A percentile compares a stretch with the other conserved stretches of the same genome.
These are phyloP conservation scores for Zalaria obscura DNA, from an alignment of 2,329 filamentous ascomycete genomes.

Conservation along the genomic window DNA sequence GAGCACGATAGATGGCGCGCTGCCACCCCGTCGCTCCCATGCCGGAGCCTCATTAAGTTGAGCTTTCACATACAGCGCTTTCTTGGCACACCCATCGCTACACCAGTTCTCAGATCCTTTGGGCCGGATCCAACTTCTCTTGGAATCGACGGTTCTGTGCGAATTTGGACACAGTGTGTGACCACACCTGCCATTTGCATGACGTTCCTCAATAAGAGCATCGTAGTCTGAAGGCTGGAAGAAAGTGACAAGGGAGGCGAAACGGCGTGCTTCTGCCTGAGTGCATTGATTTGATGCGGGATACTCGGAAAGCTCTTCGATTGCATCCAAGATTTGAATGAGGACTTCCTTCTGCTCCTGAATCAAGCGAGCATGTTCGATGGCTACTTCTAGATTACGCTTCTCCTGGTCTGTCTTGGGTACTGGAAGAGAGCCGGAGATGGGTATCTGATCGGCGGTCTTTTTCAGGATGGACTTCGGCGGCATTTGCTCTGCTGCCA, in stretches of 20 bases:
- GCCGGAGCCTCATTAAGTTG: constrained; percentile 76
- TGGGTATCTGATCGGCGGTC: constrained; percentile 10
- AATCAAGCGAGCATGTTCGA: constrained; percentile 70
- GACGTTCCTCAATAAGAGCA: constrained; percentile 75
- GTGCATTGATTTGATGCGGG: constrained; percentile 38
- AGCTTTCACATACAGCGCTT: constrained; percentile 74
- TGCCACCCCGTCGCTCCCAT: constrained; percentile 56
- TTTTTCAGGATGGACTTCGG: constrained; percentile 34
- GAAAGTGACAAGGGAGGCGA: constrained; percentile 51
- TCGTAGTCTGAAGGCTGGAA: constrained; percentile 89
- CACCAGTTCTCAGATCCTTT: constrained; percentile 79
- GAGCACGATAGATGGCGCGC: constrained; percentile 22
- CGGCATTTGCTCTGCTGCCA: constrained; percentile 13
- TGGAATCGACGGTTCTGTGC: constrained; percentile 36
- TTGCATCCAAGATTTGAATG: constrained; percentile 53
- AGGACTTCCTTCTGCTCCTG: constrained; percentile 73
- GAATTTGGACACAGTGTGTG: constrained; percentile 63
- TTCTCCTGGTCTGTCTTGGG: constrained; percentile 16
- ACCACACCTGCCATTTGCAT: constrained; percentile 68
- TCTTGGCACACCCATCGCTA: constrained; percentile 59
- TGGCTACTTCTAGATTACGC: constrained; percentile 47
- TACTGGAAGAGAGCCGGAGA: not conserved
- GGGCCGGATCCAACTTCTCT: constrained; percentile 49
- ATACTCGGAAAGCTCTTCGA: constrained; percentile 56
- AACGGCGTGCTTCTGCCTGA: constrained; percentile 45